Evolutionary conservation across 345 rosid genomes (phyloP).

Genomic region (Boechera retrofracta): DNA sequence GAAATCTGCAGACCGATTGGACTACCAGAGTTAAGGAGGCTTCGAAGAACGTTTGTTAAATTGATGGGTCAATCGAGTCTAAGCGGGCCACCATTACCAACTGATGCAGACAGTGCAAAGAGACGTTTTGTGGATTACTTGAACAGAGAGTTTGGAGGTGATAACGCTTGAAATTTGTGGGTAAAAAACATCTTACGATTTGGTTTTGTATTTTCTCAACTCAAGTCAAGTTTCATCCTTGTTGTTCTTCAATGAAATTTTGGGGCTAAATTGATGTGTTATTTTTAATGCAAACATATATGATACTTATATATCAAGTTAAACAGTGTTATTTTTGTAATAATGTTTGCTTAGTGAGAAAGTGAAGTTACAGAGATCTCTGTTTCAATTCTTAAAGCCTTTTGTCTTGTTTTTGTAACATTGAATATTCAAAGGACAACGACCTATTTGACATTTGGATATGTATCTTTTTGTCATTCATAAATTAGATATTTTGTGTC

Average conservation of each 20-base stretch:
- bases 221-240: constrained; percentile 16
- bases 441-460: neutral
- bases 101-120: constrained; percentile 86
- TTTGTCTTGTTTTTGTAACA: neutral
- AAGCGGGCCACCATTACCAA: constrained; percentile 84
- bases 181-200: constrained; percentile 9
- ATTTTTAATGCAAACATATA: too few species aligned
- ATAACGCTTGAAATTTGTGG: constrained; percentile 44
- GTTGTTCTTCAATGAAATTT: neutral
- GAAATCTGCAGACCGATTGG: constrained; percentile 74
- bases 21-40: constrained; percentile 84
- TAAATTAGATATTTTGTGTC: too few species aligned
- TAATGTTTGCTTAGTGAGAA: constrained; percentile 28
- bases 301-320: constrained; percentile 11
- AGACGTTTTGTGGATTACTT: constrained; percentile 93
- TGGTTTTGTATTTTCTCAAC: constrained; percentile 6
- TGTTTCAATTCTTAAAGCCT: neutral
- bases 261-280: constrained; percentile 19
- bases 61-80: constrained; percentile 88
- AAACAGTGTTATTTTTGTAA: constrained; percentile 24
- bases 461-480: neutral
- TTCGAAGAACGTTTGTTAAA: constrained; percentile 82
- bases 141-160: constrained; percentile 78
- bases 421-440: neutral
- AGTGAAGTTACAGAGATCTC: neutral